Evolutionary conservation across 2,329 filamentous ascomycete species (phyloP), one percentile per base, ranked within the genome.

Genomic region (Ceratocystis eucalypticola): DNA sequence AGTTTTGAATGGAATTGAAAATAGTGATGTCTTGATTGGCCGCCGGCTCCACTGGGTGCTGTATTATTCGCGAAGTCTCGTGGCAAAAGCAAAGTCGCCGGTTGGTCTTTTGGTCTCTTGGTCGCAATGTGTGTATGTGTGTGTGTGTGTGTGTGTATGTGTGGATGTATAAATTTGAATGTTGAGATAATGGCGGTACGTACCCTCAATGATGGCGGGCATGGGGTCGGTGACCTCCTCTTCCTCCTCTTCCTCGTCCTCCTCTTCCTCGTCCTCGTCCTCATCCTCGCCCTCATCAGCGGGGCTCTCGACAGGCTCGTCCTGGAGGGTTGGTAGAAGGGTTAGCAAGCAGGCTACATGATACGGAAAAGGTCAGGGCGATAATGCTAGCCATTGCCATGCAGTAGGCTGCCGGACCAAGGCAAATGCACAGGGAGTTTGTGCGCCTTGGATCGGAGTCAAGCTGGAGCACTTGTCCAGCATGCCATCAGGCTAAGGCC

Each of bases 131-230:
- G 22, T 22, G 1, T 3, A 7, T 37, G 33, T 37, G 33, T 37
- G 33, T 22, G 22, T 22, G 22, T 12, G 61, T 25, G 8, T 37
- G 33, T 37, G 33, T 37, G 33, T 37, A 37, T 37, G 33, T 37
- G 33, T 37, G 33, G 8, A 37, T 37, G 33, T 37, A 12, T 37
- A 37, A 3, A 37, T 12, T 37, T 57, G 44, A 41, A 37, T 22
- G 53, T 50, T 48, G 55, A 61, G 17, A 48, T 25, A 68, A 76
- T 57, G 15, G 50, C 50, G 28, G 50, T 57, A 57, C 90, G 82
- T 78, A 97, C 94, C 91, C 84, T 96, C 91, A 79, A 96, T 89
- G 69, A 97, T 79, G 77, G 84, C 84, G 69, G 92, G 89, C 84
- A 96, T 95, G 72, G 88, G 86, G 76, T 97, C 93, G 72, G 88